phyloP scores from a whole-genome alignment of 768 basidiomycete genomes.

The Panellus pusillus region DNA sequence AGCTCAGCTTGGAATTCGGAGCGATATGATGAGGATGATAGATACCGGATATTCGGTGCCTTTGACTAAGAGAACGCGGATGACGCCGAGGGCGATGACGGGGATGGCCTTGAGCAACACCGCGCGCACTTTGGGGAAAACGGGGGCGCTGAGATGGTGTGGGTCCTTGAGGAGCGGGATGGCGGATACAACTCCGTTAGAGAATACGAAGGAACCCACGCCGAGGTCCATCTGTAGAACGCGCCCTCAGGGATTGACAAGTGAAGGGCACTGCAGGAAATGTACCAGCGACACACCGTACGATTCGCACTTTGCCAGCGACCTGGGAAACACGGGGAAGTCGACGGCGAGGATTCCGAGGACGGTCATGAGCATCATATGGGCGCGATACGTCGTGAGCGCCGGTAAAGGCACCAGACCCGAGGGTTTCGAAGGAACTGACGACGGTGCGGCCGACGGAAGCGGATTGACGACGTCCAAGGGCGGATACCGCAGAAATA shows the following conservation, averaged over 20 bases:
- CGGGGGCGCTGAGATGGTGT: conserved; percentile 46
- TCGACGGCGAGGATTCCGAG: conserved; percentile 95
- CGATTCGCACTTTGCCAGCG: conserved; percentile 88
- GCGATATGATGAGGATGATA: not conserved
- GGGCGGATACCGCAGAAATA: conserved; percentile 44
- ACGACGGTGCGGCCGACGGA: conserved; percentile 13
- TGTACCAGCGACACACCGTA: conserved; percentile 92
- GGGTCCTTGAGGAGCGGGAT: conserved; percentile 73
- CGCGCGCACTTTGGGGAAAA: conserved; percentile 49
- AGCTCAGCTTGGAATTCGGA: not conserved
- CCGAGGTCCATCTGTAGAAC: conserved; percentile 89
- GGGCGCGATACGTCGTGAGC: conserved; percentile 84
- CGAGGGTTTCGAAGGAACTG: conserved; percentile 2
- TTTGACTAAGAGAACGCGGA: conserved; percentile 85
- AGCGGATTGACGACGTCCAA: conserved; percentile 48
- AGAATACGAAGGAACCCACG: conserved; percentile 96
- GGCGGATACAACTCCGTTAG: conserved; percentile 90
- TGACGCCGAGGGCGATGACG: conserved; percentile 68
- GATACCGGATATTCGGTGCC: conserved; percentile 90
- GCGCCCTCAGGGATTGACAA: not conserved
- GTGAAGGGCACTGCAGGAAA: not conserved
- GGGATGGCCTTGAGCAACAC: conserved; percentile 64
- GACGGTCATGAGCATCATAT: conserved; percentile 93
- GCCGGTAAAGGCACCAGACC: conserved; percentile 61
- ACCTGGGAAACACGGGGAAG: conserved; percentile 88